These are phyloP conservation scores for Cryptococcus neoformans DNA, from an alignment of 1,284 basidiomycete genomes.

Conservation along the genomic window DNA sequence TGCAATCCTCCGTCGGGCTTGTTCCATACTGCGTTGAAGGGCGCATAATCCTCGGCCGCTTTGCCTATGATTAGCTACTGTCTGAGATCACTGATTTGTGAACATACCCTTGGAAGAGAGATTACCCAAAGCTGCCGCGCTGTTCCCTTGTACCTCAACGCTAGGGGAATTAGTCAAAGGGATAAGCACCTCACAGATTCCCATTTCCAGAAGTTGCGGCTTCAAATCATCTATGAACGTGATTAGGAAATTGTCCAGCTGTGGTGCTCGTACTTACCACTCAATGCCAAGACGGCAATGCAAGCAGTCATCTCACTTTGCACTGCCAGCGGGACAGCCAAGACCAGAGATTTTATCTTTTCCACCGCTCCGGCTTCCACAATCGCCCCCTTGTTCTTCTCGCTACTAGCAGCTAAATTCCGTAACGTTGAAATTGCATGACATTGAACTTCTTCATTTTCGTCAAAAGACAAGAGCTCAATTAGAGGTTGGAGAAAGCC, in stretches of 20 bases:
- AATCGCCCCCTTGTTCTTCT: constrained; percentile 98
- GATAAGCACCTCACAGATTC: constrained; percentile 96
- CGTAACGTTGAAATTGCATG: constrained; percentile 99
- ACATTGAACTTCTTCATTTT: constrained; percentile 99
- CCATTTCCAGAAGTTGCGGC: constrained; percentile 94
- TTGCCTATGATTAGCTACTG: constrained; percentile 16
- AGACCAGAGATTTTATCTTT: constrained; percentile 93
- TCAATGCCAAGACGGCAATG: constrained; percentile 88
- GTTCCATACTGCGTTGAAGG: constrained; percentile 98
- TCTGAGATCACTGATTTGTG: constrained; percentile 1
- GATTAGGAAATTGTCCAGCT: background rate
- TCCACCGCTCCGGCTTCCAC: constrained; percentile 98
- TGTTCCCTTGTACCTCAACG: constrained; percentile 98
- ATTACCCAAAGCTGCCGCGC: constrained; percentile 96
- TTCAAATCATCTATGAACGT: constrained; percentile 76
- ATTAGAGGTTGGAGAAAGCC: constrained; percentile 96
- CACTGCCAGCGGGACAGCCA: constrained; percentile 93
- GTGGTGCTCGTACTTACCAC: constrained; percentile 57
- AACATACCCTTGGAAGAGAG: constrained; percentile 83
- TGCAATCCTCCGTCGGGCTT: constrained; percentile 97
- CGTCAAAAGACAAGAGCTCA: constrained; percentile 92
- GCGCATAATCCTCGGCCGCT: constrained; percentile 89
- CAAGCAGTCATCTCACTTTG: constrained; percentile 99
- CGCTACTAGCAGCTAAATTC: constrained; percentile 94
- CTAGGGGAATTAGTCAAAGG: constrained; percentile 94